Base-by-base conservation (phyloP, 2,329 filamentous ascomycete genomes). In the Ophiostoma sp. region DNA sequence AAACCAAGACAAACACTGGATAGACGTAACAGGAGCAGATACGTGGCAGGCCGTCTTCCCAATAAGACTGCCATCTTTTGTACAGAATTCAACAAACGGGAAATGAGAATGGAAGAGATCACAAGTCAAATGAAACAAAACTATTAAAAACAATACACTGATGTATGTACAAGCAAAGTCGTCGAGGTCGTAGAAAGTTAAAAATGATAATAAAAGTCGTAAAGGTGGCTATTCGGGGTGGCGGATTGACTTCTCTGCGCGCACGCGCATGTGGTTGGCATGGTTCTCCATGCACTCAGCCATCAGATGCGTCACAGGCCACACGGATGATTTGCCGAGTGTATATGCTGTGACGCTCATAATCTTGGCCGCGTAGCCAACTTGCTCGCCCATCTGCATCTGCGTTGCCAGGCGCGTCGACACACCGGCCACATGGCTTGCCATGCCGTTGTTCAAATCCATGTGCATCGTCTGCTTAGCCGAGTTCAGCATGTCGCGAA, bases 271-370 rank as follows among this genome's bases (percentile, higher is more conserved):
- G 69, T 83, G 80, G 68, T 78, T 81, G 1, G 84, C 83, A 66
- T 87, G 84, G 27, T 79, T 80, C 71, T 86, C 83, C 18, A 87
- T 78, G 71, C 83, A 86, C 66, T 80, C 80, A 1, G 83, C 81
- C 79, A 85, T 86, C 41, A 86, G 76, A 66, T 81, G 82, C 45
- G 83, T 83, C 14, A 85, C 83, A 77, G 93, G 93, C 94, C 95
- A 99, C 41, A 97, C 92, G 72, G 91, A 90, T 71, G 92, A 90
- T 79, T 92, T 92, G 73, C 93, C 90, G 71, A 98, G 84, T 84
- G 96, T 90, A 78, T 92, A 90, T 64, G 93, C 91, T 71, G 91
- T 95, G 67, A 95, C 85, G 74, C 91, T 86, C 74, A 97, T 80
- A 64, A 97, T 87, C 80, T 93, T 95, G 71, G 90, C 89, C 40